Conservation (phyloP, 148 eudicot species). For the Oxyria digyna region DNA sequence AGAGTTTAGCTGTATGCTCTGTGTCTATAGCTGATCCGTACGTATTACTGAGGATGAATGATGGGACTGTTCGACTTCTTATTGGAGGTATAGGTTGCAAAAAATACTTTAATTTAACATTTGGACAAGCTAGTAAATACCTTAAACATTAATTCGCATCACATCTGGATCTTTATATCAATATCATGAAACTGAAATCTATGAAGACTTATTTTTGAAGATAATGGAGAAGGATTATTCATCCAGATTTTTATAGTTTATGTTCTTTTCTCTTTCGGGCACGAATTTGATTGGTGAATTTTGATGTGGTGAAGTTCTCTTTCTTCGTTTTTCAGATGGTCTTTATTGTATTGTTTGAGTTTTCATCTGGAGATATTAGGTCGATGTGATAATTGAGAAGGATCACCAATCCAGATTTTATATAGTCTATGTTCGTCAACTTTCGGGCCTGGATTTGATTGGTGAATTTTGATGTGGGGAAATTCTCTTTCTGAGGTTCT, state of each 20-base stretch:
- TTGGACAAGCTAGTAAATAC: neutral
- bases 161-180: neutral
- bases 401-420: neutral
- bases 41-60: constrained; percentile 77
- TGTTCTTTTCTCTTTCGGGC: neutral
- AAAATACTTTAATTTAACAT: neutral
- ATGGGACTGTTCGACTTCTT: constrained; percentile 86
- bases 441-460: neutral
- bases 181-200: neutral
- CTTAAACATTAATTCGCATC: neutral
- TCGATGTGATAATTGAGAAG: neutral
- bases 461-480: neutral
- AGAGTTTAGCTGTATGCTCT: constrained; percentile 46
- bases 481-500: neutral
- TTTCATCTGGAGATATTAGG: neutral
- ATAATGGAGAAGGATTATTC: neutral
- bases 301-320: neutral
- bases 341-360: neutral
- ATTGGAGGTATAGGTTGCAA: constrained; percentile 62
- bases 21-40: constrained; percentile 93
- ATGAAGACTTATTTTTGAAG: neutral
- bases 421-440: neutral
- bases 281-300: neutral
- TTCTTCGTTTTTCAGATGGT: neutral
- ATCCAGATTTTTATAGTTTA: neutral